These are phyloP conservation scores for Ogataea corticis DNA, from an alignment of 805 yeast genomes.

Conservation along the genomic window DNA sequence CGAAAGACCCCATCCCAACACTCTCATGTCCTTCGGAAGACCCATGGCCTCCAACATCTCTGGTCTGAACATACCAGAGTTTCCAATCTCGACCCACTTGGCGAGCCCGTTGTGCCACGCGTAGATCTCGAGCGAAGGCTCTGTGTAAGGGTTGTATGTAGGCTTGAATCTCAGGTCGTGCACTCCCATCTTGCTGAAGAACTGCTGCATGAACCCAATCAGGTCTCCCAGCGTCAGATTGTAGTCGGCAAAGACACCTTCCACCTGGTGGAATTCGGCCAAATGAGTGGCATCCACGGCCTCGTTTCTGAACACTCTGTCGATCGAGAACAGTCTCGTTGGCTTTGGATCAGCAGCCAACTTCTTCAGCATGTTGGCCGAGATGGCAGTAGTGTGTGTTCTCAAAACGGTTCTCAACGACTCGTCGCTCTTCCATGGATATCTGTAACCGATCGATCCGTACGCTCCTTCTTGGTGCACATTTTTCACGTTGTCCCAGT, in stretches of 20 bases:
- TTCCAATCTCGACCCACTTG: constrained; percentile 99
- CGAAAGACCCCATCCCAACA: constrained; percentile 95
- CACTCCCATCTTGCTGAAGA: constrained; percentile 97
- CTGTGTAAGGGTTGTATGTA: constrained; percentile 98
- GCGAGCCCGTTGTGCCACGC: constrained; percentile 93
- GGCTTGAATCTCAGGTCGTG: constrained; percentile 94
- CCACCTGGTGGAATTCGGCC: constrained; percentile 99
- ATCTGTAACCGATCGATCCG: constrained; percentile 97
- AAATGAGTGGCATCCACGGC: constrained; percentile 99
- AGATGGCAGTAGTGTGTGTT: constrained; percentile 96
- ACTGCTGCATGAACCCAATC: constrained; percentile 97
- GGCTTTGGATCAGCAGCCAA: constrained; percentile 90
- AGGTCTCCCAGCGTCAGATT: constrained; percentile 92
- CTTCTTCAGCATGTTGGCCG: constrained; percentile 82
- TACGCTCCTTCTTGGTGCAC: constrained; percentile 90
- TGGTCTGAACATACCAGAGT: constrained; percentile 99
- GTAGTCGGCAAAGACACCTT: constrained; percentile 98
- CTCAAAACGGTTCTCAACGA: constrained; percentile 89
- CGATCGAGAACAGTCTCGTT: constrained; percentile 89
- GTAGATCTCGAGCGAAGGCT: constrained; percentile 96
- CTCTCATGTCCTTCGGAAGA: constrained; percentile 89
- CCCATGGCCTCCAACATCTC: constrained; percentile 99
- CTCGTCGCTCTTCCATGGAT: constrained; percentile 94
- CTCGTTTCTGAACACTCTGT: constrained; percentile 98
- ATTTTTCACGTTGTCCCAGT: constrained; percentile 72